Evolutionary conservation across 2,329 filamentous ascomycete genomes (phyloP).

Genomic region (Pestalotiopsis sp.): DNA sequence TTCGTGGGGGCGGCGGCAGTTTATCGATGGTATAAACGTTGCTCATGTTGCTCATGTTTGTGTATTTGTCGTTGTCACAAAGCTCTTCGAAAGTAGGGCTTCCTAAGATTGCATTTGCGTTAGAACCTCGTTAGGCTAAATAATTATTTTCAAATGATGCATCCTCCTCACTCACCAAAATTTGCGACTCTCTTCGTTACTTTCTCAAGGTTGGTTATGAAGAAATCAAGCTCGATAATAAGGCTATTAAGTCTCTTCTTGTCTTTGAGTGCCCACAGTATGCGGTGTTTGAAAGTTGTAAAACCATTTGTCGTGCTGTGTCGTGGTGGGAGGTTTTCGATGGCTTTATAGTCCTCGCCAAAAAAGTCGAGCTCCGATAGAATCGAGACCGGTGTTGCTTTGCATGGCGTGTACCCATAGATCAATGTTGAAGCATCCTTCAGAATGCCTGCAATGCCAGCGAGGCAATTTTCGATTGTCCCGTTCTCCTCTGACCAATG

Average conservation of each 20-base stretch:
- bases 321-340: not conserved
- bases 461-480: not conserved
- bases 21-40: no score
- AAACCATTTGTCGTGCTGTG: not conserved
- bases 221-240: conserved; percentile 3
- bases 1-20: no score
- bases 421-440: not conserved
- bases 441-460: not conserved
- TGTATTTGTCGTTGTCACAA: no score
- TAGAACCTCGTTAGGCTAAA: no score
- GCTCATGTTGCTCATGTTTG: no score
- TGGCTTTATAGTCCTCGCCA: not conserved
- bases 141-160: no score
- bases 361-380: not conserved
- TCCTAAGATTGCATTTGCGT: no score
- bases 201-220: not conserved
- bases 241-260: not conserved
- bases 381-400: not conserved
- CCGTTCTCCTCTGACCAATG: not conserved
- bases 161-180: no score
- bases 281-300: not conserved
- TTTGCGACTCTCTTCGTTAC: not conserved
- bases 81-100: no score
- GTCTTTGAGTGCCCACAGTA: not conserved
- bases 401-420: not conserved